These are phyloP conservation scores for Skeletonema costatum DNA, from an alignment of 108 stramenopile genomes.

Conservation along the genomic window DNA sequence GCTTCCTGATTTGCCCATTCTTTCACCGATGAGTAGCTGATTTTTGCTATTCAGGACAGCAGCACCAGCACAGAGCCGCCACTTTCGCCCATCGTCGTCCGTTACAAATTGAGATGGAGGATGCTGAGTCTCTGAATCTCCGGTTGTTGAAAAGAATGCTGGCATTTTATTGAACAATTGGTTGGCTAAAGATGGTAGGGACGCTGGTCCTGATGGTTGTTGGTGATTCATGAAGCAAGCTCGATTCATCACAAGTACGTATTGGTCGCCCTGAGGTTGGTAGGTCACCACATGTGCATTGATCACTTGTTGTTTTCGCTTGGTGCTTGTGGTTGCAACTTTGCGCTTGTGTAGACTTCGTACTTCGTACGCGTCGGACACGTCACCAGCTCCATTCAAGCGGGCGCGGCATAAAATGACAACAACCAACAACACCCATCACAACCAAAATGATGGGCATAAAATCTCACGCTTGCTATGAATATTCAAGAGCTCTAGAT, in stretches of 20 bases:
- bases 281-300: no score
- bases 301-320: no score
- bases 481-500: not conserved
- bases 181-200: not conserved
- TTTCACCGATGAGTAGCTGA: constrained; percentile 54
- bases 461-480: no score
- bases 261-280: not conserved
- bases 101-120: constrained; percentile 4
- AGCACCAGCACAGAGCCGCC: constrained; percentile 54
- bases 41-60: constrained; percentile 57
- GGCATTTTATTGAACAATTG: not conserved
- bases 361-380: no score
- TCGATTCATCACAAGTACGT: not conserved
- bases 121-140: not conserved
- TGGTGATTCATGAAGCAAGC: not conserved
- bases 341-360: no score
- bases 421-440: no score
- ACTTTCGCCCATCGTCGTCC: constrained; percentile 39
- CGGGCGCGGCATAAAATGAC: no score
- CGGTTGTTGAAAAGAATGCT: not conserved
- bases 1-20: constrained; percentile 27
- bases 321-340: not conserved
- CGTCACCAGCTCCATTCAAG: no score
- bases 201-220: not conserved
- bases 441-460: no score